Evolutionary conservation across 352 stramenopile species (phyloP), one percentile per base, ranked within the genome.

Genomic region (Phytophthora gonapodyides): DNA sequence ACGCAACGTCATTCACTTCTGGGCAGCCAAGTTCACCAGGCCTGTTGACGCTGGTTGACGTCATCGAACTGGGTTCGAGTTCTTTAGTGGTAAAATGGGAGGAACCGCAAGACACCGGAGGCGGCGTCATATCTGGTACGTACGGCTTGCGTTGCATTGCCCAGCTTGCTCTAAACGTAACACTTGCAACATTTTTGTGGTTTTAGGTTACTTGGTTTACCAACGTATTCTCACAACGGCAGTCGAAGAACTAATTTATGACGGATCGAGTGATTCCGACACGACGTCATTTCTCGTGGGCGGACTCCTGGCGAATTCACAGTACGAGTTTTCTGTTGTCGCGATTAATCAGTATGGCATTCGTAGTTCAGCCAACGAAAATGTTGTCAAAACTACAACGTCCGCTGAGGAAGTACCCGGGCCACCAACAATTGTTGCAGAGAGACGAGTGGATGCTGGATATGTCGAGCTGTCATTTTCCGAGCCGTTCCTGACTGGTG

Each of bases 271-370:
- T 21, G 24, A 54, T 12, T 42, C 72, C 6, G 43, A 2, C 5
- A 52, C 50, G 15, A 75, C 41, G 7, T 69, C 15, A 15, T 58
- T 67, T 16, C 16, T 45, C 11, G 65, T 68, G 21, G 27, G 15
- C 30, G 37, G 48, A 1, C 56, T 88, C 11, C 31, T 82, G 15
- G 72, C 73, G 1, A 48, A 42, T 0, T 66, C 55, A 6, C 16
- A 51, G 5, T 88, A 88, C 24, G 37, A 61, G 0, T 80, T 88
- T 42, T 48, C 51, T 1, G 35, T 85, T 11, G 48, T 79, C 34
- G 72, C 67, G 6, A 52, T 73, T 9, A 88, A 87, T 43, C 50
- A 86, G 55, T 87, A 79, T 55, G 71, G 70, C 8, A 50, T 79
- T 17, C 50, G 38, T 3, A 63, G 61, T 27, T 10, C 41, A 1